Base-by-base conservation (phyloP, 1,139 yeast genomes). In the Pichia sp. region DNA sequence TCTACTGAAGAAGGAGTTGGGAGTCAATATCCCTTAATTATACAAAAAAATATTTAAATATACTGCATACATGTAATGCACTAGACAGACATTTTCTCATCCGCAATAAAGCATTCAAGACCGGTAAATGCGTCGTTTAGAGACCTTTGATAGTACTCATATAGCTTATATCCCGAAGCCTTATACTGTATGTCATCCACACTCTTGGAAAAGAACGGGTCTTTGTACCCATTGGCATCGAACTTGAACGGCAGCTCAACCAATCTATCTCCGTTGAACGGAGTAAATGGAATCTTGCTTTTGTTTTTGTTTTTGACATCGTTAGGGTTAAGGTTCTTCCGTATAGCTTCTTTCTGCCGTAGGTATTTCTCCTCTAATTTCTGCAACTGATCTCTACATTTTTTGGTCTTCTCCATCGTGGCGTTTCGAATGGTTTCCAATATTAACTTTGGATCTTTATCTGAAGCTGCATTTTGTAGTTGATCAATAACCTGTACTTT, bases 111-210 rank as follows among this genome's bases (percentile, higher is more conserved):
- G 69, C 97, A 90, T 19, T 90, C 93, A 57, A 93, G 74, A 0
- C 98, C 97, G 73, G 85, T 81, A 64, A 92, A 92, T 10, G 98
- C 97, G 62, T 87, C 95, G 57, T 87, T 87, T 52, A 93, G 73
- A 5, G 95, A 85, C 62, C 95, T 80, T 62, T 83, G 83, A 65
- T 85, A 88, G 15, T 88, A 92, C 38, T 74, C 75, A 51, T 81
- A 80, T 41, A 87, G 72, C 59, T 85, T 79, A 80, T 92, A 90
- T 1, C 99, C 99, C 19, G 95, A 85, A 1, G 96, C 98, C 62
- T 80, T 77, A 65, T 78, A 90, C 60, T 85, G 90, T 55, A 81
- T 80, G 66, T 86, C 85, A 50, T 75, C 77, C 57, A 89, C 74
- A 55, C 81, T 78, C 60, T 79, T 80, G 52, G 76, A 72, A 58